Evolutionary conservation across 805 yeast species (phyloP).

Genomic region (Saturnispora zaruensis): DNA sequence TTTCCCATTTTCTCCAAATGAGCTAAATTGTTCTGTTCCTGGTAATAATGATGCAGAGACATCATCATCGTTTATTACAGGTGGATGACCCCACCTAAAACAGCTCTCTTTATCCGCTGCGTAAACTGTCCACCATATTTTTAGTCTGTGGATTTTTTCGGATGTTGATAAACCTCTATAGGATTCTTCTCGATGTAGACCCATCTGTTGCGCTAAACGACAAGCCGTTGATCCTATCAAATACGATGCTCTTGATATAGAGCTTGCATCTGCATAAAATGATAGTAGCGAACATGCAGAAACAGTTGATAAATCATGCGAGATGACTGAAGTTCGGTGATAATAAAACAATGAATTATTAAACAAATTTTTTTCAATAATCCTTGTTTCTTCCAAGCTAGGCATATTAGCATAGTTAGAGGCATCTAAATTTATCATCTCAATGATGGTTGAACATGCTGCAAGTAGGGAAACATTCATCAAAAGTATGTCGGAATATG

Average conservation of each 20-base stretch:
- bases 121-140: slow-evolving; percentile 44
- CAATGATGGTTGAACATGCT: slow-evolving; percentile 11
- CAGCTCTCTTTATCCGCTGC: slow-evolving; percentile 38
- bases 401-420: neutral
- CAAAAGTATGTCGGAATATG: slow-evolving; percentile 28
- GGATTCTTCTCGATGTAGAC: slow-evolving; percentile 44
- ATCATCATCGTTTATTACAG: slow-evolving; percentile 36
- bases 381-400: slow-evolving; percentile 18
- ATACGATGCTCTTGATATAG: slow-evolving; percentile 33
- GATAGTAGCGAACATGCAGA: slow-evolving; percentile 45
- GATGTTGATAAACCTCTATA: slow-evolving; percentile 29
- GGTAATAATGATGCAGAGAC: slow-evolving; percentile 27
- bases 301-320: slow-evolving; percentile 44
- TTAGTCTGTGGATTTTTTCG: slow-evolving; percentile 33
- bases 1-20: slow-evolving; percentile 1
- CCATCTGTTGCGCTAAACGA: slow-evolving; percentile 48
- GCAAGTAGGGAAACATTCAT: slow-evolving; percentile 25
- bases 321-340: slow-evolving; percentile 39
- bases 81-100: slow-evolving; percentile 41
- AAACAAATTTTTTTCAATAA: slow-evolving; percentile 26
- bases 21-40: slow-evolving; percentile 21
- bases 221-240: slow-evolving; percentile 38
- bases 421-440: slow-evolving; percentile 4
- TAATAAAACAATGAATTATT: slow-evolving; percentile 43
- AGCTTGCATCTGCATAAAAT: slow-evolving; percentile 28